phyloP scores from a whole-genome alignment of 2,329 filamentous ascomycete genomes.

The Fusarium succisae region DNA sequence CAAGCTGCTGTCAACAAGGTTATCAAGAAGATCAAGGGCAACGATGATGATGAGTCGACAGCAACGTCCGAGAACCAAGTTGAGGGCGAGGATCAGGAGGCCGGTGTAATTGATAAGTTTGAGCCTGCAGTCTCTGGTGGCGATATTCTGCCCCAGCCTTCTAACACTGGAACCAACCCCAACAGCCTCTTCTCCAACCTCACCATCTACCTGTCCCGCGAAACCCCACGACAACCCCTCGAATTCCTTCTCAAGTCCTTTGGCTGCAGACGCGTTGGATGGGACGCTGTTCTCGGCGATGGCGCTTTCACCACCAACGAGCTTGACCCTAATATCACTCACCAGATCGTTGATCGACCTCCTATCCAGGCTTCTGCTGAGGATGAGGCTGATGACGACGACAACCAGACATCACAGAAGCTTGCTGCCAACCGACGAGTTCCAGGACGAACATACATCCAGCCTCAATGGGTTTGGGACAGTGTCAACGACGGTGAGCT shows the following conservation, averaged over 20 bases:
- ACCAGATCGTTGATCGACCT: conserved; percentile 94
- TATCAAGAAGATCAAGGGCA: conserved; percentile 71
- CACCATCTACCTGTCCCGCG: conserved; percentile 92
- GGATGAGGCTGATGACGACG: conserved; percentile 58
- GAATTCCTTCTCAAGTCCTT: conserved; percentile 95
- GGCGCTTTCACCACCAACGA: conserved; percentile 94
- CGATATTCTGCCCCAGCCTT: conserved; percentile 85
- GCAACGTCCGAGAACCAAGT: conserved; percentile 52
- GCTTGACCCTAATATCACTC: conserved; percentile 87
- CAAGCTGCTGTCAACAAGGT: conserved; percentile 76
- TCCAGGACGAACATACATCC: conserved; percentile 90
- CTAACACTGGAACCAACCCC: conserved; percentile 70
- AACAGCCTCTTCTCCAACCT: conserved; percentile 85
- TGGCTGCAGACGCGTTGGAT: conserved; percentile 94
- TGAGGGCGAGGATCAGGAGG: conserved; percentile 59
- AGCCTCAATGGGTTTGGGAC: conserved; percentile 99
- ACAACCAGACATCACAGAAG: conserved; percentile 70
- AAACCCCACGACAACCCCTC: conserved; percentile 88
- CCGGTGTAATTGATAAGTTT: conserved; percentile 86
- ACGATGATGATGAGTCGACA: conserved; percentile 55
- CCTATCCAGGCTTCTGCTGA: conserved; percentile 69
- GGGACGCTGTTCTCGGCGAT: conserved; percentile 90
- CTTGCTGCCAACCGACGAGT: conserved; percentile 74
- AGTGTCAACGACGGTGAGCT: conserved; percentile 92
- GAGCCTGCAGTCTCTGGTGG: conserved; percentile 84